Evolutionary conservation across 2,329 filamentous ascomycete genomes (phyloP), one percentile per base, ranked within the genome.

Genomic region (Colletotrichum spaethianum): DNA sequence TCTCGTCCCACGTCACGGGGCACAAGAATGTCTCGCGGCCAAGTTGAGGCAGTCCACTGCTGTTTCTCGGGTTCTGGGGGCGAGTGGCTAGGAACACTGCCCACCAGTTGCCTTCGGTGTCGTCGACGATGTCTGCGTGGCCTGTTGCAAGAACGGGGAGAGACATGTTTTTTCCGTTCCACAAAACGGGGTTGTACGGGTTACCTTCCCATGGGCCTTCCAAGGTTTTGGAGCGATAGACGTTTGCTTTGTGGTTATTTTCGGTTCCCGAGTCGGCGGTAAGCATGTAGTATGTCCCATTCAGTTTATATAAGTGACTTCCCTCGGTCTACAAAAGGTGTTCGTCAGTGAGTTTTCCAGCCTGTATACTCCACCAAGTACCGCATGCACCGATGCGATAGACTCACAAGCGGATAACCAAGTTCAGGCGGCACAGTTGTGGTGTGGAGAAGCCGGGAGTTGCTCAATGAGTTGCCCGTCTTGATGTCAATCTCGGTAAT

Each of bases 341-440:
- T 77, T 73, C 83, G 82, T 33, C 75, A 84, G 1, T 81, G 83
- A 73, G 84, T 83, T 4, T 83, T 81, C 28, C 84, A 76, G 12
- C 82, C 4, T 4, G 3, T 38, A 7, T 79, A 46, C 81, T 75
- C 0, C 78, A 77, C 0, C 81, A 83, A 12, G 77, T 75, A 2
- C 79, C 78, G 48, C 83, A 80, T 12, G 80, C 4, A 28, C 14
- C 12, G 28, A 11, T 31, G 3, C 81, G 1, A 84, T 75, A 2
- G 79, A 84, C 8, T 79, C 75, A 9, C 85, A 82, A 16, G 81
- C 82, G 23, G 75, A 61, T 7, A 87, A 75, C 63, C 72, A 23
- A 73, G 60, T 11, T 73, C 72, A 11, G 63, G 67, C 0, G 72
- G 72, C 2, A 74, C 73, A 5, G 70, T 74, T 3, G 73, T 73